Evolutionary conservation across 2,329 filamentous ascomycete species (phyloP), one percentile per base, ranked within the genome.

Genomic region (Macroventuria anomochaeta): DNA sequence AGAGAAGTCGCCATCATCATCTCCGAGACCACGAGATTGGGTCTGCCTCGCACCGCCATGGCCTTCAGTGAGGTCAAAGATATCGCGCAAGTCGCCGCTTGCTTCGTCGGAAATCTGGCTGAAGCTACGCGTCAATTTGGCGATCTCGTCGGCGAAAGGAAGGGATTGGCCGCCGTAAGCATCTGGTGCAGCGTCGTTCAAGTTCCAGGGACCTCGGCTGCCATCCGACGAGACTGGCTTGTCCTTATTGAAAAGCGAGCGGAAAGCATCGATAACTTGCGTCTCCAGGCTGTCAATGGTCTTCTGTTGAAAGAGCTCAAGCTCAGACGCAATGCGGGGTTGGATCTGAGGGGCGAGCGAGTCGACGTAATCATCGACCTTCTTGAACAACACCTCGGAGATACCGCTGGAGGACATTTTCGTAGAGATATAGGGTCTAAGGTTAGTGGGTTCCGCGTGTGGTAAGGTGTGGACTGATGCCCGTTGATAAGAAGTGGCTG

Each of bases 311-410:
- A 70, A 70, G 25, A 58, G 32, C 36, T 70, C 67, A 20, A 70
- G 61, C 58, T 70, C 67, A 28, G 62, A 51, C 13, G 65, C 59
- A 33, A 70, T 69, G 62, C 67, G 66, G 64, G 67, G 64, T 46
- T 70, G 65, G 25, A 70, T 69, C 46, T 70, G 65, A 7, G 67
- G 67, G 4, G 67, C 67, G 7, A 70, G 62, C 25, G 64, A 68
- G 47, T 70, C 66, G 20, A 70, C 65, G 40, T 70, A 70, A 4
- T 65, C 65, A 42, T 70, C 67, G 32, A 69, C 64, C 29, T 69
- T 68, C 34, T 67, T 59, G 44, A 65, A 59, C 33, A 69, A 42
- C 25, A 65, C 61, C 34, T 69, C 67, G 15, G 64, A 53, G 20
- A 67, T 52, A 32, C 61, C 58, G 18, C 34, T 52, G 7, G 64